Conservation (phyloP, 2,329 filamentous ascomycete species). For the Colletotrichum sp. region DNA sequence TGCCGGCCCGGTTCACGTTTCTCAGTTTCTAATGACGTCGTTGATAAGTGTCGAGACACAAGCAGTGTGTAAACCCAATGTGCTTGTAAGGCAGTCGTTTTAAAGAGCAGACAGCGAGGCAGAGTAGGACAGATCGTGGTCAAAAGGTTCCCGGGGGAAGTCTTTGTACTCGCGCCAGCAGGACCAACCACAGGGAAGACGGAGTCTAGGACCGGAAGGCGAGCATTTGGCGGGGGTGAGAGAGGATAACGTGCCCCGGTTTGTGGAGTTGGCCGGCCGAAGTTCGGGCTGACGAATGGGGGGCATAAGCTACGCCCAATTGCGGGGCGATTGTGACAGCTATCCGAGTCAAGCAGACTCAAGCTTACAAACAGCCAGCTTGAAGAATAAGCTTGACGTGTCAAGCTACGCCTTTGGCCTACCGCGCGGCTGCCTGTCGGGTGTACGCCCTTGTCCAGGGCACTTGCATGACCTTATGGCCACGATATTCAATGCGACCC, state of each 20-base stretch:
- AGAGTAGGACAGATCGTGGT: neutral
- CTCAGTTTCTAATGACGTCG: neutral
- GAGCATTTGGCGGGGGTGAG: neutral
- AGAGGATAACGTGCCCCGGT: neutral
- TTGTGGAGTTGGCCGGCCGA: constrained; percentile 13
- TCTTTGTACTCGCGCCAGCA: neutral
- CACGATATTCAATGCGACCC: neutral
- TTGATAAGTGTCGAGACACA: neutral
- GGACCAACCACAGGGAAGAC: neutral
- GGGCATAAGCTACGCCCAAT: neutral
- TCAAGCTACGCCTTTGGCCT: neutral
- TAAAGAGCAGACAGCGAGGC: neutral
- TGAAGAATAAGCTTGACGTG: neutral
- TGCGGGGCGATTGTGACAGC: neutral
- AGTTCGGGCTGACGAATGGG: constrained; percentile 9
- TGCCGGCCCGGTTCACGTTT: neutral
- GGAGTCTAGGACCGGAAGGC: constrained; percentile 1
- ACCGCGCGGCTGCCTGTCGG: neutral
- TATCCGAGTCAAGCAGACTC: neutral
- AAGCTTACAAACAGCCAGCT: neutral
- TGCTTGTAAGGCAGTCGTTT: neutral
- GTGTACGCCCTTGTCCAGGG: neutral
- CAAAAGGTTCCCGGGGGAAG: neutral
- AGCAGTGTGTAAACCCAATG: neutral
- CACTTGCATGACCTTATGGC: neutral